Evolutionary conservation across 202 grass and related monocot species (phyloP), one percentile per base, ranked within the genome.

Genomic region (Brachypodium distachyon): DNA sequence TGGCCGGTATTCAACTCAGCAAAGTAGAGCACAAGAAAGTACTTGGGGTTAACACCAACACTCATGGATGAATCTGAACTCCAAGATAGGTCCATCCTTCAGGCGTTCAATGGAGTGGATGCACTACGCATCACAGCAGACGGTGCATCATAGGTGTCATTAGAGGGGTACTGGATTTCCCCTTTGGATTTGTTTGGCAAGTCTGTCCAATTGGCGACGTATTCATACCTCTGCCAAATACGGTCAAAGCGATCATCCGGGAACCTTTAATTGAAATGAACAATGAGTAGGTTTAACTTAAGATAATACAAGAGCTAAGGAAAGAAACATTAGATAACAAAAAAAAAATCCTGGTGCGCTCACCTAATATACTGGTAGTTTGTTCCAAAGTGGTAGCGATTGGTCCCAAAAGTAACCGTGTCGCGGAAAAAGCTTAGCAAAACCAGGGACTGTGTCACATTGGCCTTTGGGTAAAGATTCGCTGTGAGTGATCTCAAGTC

Each of bases 111-210:
- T 2, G 67, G 50, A 13, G 50, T 58, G 31, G 61, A 68, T 29
- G 61, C 75, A 11, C 74, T 85, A 38, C 70, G 78, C 74, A 91
- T 54, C 18, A 85, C 84, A 3, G n/a, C 48, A 29, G 83, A 74
- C 13, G 88, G 88, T 1, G 63, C 81, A 1, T 37, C 60, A 8
- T 69, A 91, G 3, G 6, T 19, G 40, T 84, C 67, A 16, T 67
- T 25, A 3, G 55, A 12, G 16, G 59, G 4, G 51, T 54, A 78
- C 10, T 18, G 3, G 33, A 87, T 65, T 6, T 3, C 13, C 0
- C 61, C 68, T 21, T 1, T 72, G 6, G 42, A 65, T 37, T 69
- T 61, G 12, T 34, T 10, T 3, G 57, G 17, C 43, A 83, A 14
- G 7, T 25, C 5, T 7, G 23, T 54, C 81, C 68, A 88, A n/a